Evolutionary conservation across 2,329 filamentous ascomycete genomes (phyloP), one percentile per base, ranked within the genome.

Genomic region (Colletotrichum karsti): DNA sequence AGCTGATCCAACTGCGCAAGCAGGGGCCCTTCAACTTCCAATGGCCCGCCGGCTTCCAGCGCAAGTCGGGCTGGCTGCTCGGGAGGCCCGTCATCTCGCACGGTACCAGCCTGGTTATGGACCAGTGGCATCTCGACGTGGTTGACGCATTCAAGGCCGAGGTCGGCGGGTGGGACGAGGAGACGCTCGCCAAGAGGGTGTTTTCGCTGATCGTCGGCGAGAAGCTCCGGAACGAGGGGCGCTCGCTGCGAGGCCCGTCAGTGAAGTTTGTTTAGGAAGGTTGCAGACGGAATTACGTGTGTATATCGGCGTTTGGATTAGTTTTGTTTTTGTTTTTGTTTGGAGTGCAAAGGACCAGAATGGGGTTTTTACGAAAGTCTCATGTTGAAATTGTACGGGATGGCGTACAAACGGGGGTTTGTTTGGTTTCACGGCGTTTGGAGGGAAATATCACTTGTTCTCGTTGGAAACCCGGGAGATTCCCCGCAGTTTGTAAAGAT

Each of bases 81-180:
- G 85, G 86, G 63, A 86, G 84, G 73, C 80, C 78, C 26, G 83
- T 89, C 63, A 74, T 75, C 24, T 82, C 83, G 28, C 81, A 84
- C 37, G 84, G 81, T 50, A 79, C 83, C 73, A 75, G 77, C 5
- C 78, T 90, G 77, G 69, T 78, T 22, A 77, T 90, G 18, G 82
- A 88, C 75, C 74, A 79, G 63, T 89, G 87, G 87, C 88, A 90
- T 67, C 75, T 89, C 18, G 87, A 90, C 66, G 82, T 88, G 60
- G 81, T 89, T 24, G 84, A 88, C 65, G 87, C 83, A 3, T 90
- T 89, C 72, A 77, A 77, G 63, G 73, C 73, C 12, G 79, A 84
- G 65, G 80, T 87, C 3, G 82, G 82, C 18, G 77, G 78, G 3
- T 89, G 87, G 86, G 82, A 84, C 22, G 86, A 84, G 71, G 77